Evolutionary conservation across 2,329 filamentous ascomycete species (phyloP), one percentile per base, ranked within the genome.

Genomic region (Neonectria ditissima): DNA sequence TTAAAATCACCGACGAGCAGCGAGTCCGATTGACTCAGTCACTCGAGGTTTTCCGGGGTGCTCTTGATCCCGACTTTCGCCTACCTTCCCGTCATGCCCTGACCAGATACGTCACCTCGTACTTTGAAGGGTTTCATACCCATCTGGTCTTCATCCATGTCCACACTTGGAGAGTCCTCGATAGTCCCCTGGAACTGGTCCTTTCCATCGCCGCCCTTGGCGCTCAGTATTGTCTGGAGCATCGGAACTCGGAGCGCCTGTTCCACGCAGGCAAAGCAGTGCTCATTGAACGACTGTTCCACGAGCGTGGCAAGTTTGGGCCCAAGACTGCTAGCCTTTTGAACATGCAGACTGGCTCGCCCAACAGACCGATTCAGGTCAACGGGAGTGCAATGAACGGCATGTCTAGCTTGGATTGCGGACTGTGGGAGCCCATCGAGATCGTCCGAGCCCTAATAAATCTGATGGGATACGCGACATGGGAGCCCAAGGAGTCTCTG

Each of bases 211-310:
- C 74, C 1, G 72, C 78, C 0, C 69, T 80, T 4, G 78, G 78
- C 0, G 77, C 79, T 0, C 78, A 80, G 65, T 80, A 80, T 56
- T 78, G 77, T 20, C 79, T 80, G 26, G 79, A 80, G 64, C 74
- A 75, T 3, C 73, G 72, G 1, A 74, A 71, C 13, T 78, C 78
- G 0, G 75, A 78, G n/a, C 69, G 71, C 1, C 45, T 80, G 0
- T 80, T 80, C 44, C 67, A 71, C 6, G 74, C 76, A 1, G 77
- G 73, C 0, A 78, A 77, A 55, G 67, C 76, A 0, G 66, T 80
- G 1, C 32, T 79, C 0, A 50, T 78, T 55, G 74, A 79, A n/a
- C 67, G 75, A 5, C 53, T 80, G 2, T 52, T 59, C 0, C 69
- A 68, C 3, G 69, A 73, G 16, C 63, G 59, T 1, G 69, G 68